phyloP scores from a whole-genome alignment of 1,284 basidiomycete species.

The Abortiporus biennis region DNA sequence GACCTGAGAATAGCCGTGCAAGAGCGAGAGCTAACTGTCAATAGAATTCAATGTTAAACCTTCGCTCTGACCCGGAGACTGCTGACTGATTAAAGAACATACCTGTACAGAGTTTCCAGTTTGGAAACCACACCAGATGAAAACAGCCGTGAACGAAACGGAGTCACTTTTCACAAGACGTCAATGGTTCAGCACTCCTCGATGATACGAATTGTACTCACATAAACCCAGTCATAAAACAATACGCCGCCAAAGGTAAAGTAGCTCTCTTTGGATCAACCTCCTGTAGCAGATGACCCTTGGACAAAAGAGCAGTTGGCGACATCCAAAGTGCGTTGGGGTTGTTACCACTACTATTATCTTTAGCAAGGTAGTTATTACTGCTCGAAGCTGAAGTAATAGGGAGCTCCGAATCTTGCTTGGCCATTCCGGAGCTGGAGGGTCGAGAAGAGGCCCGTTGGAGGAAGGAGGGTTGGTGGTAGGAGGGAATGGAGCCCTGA shows the following conservation, averaged over 20 bases:
- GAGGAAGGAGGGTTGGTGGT: too few relatives aligned
- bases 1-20: conserved; percentile 58
- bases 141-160: conserved; percentile 75
- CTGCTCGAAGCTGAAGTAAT: too few relatives aligned
- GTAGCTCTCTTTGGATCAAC: conserved; percentile 58
- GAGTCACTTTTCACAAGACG: conserved; percentile 45
- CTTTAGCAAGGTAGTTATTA: too few relatives aligned
- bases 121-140: conserved; percentile 86
- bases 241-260: conserved; percentile 64
- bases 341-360: too few relatives aligned
- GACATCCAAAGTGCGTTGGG: conserved; percentile 18
- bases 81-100: too few relatives aligned
- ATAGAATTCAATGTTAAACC: too few relatives aligned
- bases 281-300: conserved; percentile 35
- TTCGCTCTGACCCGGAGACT: too few relatives aligned
- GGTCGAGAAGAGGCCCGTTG: too few relatives aligned
- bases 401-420: too few relatives aligned
- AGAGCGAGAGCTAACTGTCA: conserved; percentile 59
- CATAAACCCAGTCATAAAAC: conserved; percentile 86
- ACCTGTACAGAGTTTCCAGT: conserved; percentile 71
- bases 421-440: too few relatives aligned
- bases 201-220: conserved; percentile 29
- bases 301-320: conserved; percentile 20
- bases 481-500: too few relatives aligned
- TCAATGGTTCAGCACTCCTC: too few relatives aligned